phyloP scores from a whole-genome alignment of 768 basidiomycete genomes.

The Suillus subaureus region DNA sequence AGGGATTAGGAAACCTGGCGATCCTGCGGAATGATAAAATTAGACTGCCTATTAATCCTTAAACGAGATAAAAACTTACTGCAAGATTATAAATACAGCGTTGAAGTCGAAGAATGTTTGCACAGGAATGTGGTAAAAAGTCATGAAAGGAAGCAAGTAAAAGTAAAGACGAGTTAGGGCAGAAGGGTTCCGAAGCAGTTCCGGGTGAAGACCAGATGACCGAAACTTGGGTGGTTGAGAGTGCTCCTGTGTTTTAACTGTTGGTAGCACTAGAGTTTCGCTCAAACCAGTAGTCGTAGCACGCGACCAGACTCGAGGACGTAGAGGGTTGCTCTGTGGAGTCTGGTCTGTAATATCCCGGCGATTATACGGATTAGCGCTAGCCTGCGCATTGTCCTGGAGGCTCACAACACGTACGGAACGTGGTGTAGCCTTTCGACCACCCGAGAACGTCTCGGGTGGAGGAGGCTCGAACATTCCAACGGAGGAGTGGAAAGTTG shows the following conservation, averaged over 20 bases:
- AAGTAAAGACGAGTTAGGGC: conserved; percentile 59
- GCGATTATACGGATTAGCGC: conserved; percentile 35
- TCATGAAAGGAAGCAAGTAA: conserved; percentile 68
- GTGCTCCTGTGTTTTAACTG: conserved; percentile 33
- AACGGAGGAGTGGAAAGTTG: conserved; percentile 64
- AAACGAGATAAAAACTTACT: conserved; percentile 56
- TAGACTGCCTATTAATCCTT: background rate
- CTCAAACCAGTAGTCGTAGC: conserved; percentile 49
- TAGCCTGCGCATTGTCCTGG: conserved; percentile 48
- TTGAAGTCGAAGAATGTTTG: conserved; percentile 92
- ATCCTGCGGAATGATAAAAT: conserved; percentile 47
- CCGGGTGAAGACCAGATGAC: conserved; percentile 66
- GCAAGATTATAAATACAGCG: conserved; percentile 77
- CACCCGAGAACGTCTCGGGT: conserved; percentile 40
- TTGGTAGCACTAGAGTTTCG: conserved; percentile 46
- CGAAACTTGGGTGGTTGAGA: conserved; percentile 65
- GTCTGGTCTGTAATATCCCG: conserved; percentile 56
- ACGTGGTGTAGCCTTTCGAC: conserved; percentile 79
- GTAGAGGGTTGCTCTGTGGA: conserved; percentile 41
- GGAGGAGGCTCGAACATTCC: conserved; percentile 39
- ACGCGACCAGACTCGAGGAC: conserved; percentile 59
- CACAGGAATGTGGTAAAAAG: conserved; percentile 70
- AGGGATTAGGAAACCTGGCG: conserved; percentile 72
- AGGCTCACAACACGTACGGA: conserved; percentile 82
- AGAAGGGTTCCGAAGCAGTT: conserved; percentile 65